Evolutionary conservation across 495 filamentous ascomycete genomes (phyloP), one percentile per base, ranked within the genome.

Genomic region (Geoglossum glabrum): DNA sequence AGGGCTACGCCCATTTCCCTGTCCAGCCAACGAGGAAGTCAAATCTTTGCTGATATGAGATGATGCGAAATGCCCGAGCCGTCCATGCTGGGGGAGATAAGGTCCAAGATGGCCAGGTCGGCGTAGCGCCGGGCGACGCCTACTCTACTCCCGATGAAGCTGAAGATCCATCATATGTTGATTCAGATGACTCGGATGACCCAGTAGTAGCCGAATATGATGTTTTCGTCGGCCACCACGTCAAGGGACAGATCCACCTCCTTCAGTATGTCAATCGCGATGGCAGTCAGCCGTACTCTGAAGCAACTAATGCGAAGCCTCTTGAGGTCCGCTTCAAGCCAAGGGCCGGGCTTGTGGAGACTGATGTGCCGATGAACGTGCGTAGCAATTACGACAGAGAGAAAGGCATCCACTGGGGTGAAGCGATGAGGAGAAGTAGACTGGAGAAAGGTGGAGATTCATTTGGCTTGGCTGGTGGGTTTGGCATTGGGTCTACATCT

Each of bases 361-460:
- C 88, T 6, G 86, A 90, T 55, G 73, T 87, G 9, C 80, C 83
- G 0, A 71, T 89, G 52, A 75, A 80, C 66, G 77, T 78, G 21
- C 68, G 72, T 17, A 60, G 64, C 4, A 79, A 80, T 60, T 90
- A 84, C 66, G 79, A 89, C 66, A 70, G 75, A 55, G 73, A 68
- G 55, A 82, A 82, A 63, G 85, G 79, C 9, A 58, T 81, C 21
- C 70, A 71, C 56, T 90, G 81, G 69, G 85, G 82, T 1, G 77
- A 85, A 54, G 79, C 81, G 17, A 59, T 88, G 66, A 71, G 73
- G 45, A 79, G 79, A 61, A 79, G 73, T 58, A 68, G 66, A 40
- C 63, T 67, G 27, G 66, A 72, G n/a, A 75, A 77, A 49, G 75
- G 75, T n/a, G 76, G 78, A 10, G 79, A 78, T 40, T 73, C 75